phyloP scores from a whole-genome alignment of 1,139 yeast species.

The Scheffersomyces lignicola region DNA sequence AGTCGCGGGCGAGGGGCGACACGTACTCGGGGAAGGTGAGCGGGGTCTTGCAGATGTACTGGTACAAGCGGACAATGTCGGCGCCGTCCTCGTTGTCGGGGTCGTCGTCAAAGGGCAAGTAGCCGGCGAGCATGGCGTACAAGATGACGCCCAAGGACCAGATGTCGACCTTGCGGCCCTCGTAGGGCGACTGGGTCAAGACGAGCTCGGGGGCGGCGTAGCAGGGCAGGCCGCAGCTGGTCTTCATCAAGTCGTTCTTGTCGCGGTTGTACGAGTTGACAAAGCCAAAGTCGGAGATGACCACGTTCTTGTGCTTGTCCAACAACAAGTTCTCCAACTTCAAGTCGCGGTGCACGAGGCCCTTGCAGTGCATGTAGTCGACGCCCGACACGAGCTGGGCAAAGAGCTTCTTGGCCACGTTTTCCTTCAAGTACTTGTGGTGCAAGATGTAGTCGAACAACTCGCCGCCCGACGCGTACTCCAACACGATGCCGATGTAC shows the following conservation, averaged over 20 bases:
- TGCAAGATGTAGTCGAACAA: constrained; percentile 88
- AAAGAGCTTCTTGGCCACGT: constrained; percentile 81
- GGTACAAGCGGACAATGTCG: constrained; percentile 86
- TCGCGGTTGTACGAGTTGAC: constrained; percentile 79
- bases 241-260: constrained; percentile 80
- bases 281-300: constrained; percentile 85
- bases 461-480: constrained; percentile 97
- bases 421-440: constrained; percentile 83
- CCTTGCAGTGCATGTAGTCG: constrained; percentile 82
- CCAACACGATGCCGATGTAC: constrained; percentile 93
- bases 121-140: constrained; percentile 97
- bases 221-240: constrained; percentile 97
- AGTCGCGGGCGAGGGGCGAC: constrained; percentile 87
- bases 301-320: constrained; percentile 77
- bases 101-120: constrained; percentile 96
- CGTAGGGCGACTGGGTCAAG: constrained; percentile 81
- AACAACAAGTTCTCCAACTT: constrained; percentile 70
- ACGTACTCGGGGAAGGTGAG: constrained; percentile 94
- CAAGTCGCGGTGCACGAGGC: constrained; percentile 78
- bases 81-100: constrained; percentile 96
- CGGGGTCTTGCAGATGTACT: constrained; percentile 87
- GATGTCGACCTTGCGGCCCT: constrained; percentile 92
- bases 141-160: constrained; percentile 97
- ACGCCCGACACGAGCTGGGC: constrained; percentile 95
- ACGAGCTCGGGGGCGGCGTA: constrained; percentile 98